Percentiles rank a stretch among this genome's conserved stretches.
Conservation (phyloP, 129 eudicot species). For the Heracleum sosnowskyi region DNA sequence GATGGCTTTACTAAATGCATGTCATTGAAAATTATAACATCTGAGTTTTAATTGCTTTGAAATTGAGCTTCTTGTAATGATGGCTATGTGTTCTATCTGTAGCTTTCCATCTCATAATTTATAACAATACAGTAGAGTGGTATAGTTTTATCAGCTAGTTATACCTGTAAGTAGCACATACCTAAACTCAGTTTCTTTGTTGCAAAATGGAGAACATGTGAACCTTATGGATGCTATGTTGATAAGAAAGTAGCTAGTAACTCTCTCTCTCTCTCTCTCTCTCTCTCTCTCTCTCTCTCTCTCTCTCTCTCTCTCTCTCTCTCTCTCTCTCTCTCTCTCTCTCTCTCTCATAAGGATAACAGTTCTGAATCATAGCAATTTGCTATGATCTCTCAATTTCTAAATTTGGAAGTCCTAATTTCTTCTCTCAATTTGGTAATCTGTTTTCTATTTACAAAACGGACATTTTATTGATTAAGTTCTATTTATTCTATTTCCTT, state of each 20-base stretch:
- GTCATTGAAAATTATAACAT: too few species aligned
- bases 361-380: neutral
- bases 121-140: neutral
- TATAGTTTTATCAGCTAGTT: neutral
- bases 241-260: neutral
- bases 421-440: neutral
- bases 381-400: too few species aligned
- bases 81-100: neutral
- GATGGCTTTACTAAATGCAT: neutral
- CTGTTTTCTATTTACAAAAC: neutral
- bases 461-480: neutral
- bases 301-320: too few species aligned
- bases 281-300: too few species aligned
- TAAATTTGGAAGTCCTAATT: neutral
- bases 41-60: neutral
- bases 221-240: neutral
- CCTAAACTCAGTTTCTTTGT: neutral
- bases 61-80: neutral
- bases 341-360: neutral
- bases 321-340: too few species aligned
- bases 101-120: neutral
- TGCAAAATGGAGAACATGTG: neutral
- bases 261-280: too few species aligned
- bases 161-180: neutral
- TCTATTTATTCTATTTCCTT: neutral